Base-by-base conservation (phyloP, 768 basidiomycete genomes). In the Pisolithus microcarpus region DNA sequence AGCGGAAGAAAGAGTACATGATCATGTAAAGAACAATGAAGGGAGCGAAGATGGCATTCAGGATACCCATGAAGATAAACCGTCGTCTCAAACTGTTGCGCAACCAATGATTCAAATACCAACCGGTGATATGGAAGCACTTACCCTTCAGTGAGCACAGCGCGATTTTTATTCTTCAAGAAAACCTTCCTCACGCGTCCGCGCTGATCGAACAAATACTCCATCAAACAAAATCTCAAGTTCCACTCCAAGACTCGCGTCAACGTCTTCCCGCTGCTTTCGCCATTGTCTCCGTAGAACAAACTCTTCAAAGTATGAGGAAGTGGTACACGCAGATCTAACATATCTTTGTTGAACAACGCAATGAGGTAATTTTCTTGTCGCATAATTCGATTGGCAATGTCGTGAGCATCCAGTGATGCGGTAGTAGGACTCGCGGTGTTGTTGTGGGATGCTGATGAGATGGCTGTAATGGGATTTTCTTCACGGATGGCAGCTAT, bases 1-100 rank as follows among this genome's bases (percentile, higher is more conserved):
- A 99, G 4, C 95, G 88, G 76, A 99, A 99, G 77, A 99, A 99
- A 1, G 93, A 98, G 65, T 96, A 99, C 84, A 98, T 90, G 38
- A 98, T 69, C 39, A 97, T 80, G 67, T 99, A 99, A 16, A 94
- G 72, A 30, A 98, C 89, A 61, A 99, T 98, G 71, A 98, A 95
- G 0, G 96, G 96, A 1, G 89, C 91, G 57, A 98, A 95, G 9
- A 93, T 81, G 2, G 91, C 93, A 58, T 99, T 99, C 50, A 99
- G 65, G 48, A 96, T 82, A 11, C 92, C 96, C 89, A 98, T 95
- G 66, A 99, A 95, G 53, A 97, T 84, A 64, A 99, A 89, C 3
- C 96, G 80, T 51, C 90, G 75, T 56, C 75, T 74, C 19, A 99
- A 68, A 21, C 95, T 97, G 62, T 40, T 7, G 28, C 54, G 52